These are phyloP conservation scores for Pseudomassariella vexata DNA, from an alignment of 2,329 filamentous ascomycete genomes.

Conservation along the genomic window DNA sequence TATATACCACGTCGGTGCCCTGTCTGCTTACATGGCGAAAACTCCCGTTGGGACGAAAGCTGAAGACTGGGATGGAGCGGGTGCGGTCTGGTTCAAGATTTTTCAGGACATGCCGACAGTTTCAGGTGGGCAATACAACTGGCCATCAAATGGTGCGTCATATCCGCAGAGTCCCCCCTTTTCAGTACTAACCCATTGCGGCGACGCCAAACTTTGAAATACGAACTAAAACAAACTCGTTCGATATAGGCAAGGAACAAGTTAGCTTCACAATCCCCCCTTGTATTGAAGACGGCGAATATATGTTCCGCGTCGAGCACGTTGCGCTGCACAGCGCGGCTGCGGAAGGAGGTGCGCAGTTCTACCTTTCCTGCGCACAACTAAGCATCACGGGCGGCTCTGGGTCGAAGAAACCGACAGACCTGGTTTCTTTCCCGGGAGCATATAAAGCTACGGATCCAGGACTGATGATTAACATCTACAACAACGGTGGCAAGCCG, in stretches of 20 bases:
- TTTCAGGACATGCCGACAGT: conserved; percentile 31
- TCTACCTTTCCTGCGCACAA: conserved; percentile 28
- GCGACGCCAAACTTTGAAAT: neutral
- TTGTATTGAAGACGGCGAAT: conserved; percentile 28
- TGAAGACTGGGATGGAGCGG: conserved; percentile 30
- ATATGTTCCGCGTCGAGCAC: conserved; percentile 31
- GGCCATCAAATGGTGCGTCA: conserved; percentile 28
- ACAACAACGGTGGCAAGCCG: conserved; percentile 20
- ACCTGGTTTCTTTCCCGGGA: conserved; percentile 34
- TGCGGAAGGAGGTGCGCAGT: conserved; percentile 26
- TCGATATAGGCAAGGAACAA: conserved; percentile 16
- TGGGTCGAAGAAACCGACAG: conserved; percentile 22
- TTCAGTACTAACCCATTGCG: neutral
- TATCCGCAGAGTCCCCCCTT: neutral
- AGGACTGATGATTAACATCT: conserved; percentile 37
- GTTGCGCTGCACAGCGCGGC: conserved; percentile 27
- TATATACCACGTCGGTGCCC: conserved; percentile 33
- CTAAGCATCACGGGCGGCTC: conserved; percentile 25
- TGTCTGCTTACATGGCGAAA: conserved; percentile 35
- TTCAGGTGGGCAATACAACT: conserved; percentile 26
- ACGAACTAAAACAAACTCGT: neutral
- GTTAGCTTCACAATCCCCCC: conserved; percentile 25
- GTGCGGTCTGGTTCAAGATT: conserved; percentile 36
- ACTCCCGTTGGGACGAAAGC: conserved; percentile 29
- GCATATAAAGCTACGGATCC: conserved; percentile 29